These are phyloP conservation scores for Zancudomyces culisetae DNA, from an alignment of 371 early-diverging fungal genomes.

Conservation along the genomic window DNA sequence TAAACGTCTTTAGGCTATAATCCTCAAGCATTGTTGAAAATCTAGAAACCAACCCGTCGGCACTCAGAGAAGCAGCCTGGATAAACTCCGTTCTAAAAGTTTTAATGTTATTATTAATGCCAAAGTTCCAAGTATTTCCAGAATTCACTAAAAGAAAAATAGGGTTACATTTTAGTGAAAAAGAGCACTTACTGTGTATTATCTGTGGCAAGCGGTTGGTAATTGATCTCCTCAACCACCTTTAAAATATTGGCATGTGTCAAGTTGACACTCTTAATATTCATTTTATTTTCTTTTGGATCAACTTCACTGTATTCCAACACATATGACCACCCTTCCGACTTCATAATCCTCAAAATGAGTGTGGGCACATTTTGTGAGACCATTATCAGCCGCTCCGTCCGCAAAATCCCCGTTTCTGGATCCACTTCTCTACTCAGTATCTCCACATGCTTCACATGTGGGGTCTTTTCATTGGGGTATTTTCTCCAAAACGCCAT, in stretches of 20 bases:
- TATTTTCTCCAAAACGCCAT: conserved; percentile 91
- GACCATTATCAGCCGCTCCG: conserved; percentile 75
- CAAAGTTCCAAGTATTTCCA: background rate
- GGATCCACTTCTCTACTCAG: conserved; percentile 62
- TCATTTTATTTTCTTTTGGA: conserved; percentile 44
- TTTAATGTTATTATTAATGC: too few species aligned
- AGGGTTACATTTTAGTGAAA: conserved; percentile 4
- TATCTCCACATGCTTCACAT: conserved; percentile 81
- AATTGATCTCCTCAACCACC: conserved; percentile 68
- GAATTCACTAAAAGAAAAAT: background rate
- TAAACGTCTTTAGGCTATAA: conserved; percentile 63
- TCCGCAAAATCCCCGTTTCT: conserved; percentile 58
- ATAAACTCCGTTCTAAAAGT: conserved; percentile 39
- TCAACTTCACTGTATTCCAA: conserved; percentile 72
- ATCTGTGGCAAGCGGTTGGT: conserved; percentile 35
- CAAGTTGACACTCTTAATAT: conserved; percentile 53
- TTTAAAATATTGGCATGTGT: conserved; percentile 52
- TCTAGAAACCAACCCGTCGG: conserved; percentile 48
- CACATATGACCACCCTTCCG: conserved; percentile 51
- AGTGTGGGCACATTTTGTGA: conserved; percentile 68
- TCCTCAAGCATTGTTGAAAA: conserved; percentile 72
- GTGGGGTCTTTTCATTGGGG: conserved; percentile 79
- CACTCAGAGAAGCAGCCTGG: conserved; percentile 63
- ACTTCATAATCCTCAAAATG: conserved; percentile 41
- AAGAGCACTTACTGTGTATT: background rate